phyloP scores from a whole-genome alignment of 192 early-diverging fungal species.

The Entomortierella beljakovae region DNA sequence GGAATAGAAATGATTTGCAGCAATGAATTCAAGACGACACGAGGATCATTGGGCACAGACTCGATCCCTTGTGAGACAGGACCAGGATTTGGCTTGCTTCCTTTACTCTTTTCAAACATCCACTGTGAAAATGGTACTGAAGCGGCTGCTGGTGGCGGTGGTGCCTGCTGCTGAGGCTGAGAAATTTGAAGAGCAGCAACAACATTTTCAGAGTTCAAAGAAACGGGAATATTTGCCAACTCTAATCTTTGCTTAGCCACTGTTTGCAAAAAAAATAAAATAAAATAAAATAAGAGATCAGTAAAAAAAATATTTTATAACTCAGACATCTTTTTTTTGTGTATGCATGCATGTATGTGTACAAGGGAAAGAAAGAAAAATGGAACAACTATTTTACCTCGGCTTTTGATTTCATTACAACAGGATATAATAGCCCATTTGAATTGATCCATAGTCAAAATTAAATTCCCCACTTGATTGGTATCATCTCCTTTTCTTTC shows the following conservation, averaged over 20 bases:
- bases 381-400: slow-evolving; percentile 18
- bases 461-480: neutral
- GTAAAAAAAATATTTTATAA: no score
- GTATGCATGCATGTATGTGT: neutral
- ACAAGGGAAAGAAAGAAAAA: neutral
- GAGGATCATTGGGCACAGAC: slow-evolving; percentile 1
- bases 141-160: neutral
- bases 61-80: neutral
- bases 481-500: neutral
- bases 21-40: neutral
- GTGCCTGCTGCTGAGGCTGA: neutral
- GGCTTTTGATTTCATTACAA: slow-evolving; percentile 37
- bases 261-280: no score
- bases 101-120: slow-evolving; percentile 3
- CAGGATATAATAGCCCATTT: slow-evolving; percentile 36
- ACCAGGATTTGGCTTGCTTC: neutral
- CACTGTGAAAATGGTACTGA: neutral
- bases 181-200: neutral
- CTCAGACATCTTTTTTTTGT: neutral
- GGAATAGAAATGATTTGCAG: slow-evolving; percentile 7
- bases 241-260: no score
- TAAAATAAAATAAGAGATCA: no score
- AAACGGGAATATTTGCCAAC: no score
- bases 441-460: slow-evolving; percentile 41
- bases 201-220: neutral